Conservation (phyloP, 441 rosid genomes). For the Populus tomentosa region DNA sequence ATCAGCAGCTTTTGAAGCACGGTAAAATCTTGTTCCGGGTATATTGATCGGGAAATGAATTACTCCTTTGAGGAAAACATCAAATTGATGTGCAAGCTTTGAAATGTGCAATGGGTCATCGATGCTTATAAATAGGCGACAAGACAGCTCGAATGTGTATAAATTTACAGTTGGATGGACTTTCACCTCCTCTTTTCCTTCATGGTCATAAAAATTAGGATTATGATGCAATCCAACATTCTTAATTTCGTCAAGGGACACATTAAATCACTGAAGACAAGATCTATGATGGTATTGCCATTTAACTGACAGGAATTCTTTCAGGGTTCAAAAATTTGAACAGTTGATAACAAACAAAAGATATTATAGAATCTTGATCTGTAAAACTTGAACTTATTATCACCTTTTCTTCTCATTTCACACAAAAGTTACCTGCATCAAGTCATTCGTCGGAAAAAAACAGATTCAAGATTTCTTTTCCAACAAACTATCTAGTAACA, state of each 20-base stretch:
- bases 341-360: too few species aligned
- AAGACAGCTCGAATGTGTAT: not conserved
- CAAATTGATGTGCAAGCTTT: conserved; percentile 15
- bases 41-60: conserved; percentile 2
- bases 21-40: conserved; percentile 23
- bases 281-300: not conserved
- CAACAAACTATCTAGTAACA: not conserved
- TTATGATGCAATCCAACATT: not conserved
- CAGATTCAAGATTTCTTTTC: not conserved
- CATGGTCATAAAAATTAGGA: not conserved
- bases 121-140: conserved; percentile 9
- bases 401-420: not conserved
- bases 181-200: conserved; percentile 17
- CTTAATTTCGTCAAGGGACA: too few species aligned
- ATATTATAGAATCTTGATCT: too few species aligned
- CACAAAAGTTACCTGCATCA: not conserved
- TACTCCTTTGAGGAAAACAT: conserved; percentile 14
- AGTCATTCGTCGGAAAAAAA: not conserved
- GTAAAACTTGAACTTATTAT: too few species aligned
- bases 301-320: not conserved
- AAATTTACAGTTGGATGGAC: not conserved
- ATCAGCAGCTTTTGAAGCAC: conserved; percentile 15
- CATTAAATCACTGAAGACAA: not conserved
- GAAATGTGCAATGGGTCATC: conserved; percentile 15
- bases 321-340: too few species aligned